phyloP scores from a whole-genome alignment of 1,284 basidiomycete genomes.

The Tilletia walkeri region DNA sequence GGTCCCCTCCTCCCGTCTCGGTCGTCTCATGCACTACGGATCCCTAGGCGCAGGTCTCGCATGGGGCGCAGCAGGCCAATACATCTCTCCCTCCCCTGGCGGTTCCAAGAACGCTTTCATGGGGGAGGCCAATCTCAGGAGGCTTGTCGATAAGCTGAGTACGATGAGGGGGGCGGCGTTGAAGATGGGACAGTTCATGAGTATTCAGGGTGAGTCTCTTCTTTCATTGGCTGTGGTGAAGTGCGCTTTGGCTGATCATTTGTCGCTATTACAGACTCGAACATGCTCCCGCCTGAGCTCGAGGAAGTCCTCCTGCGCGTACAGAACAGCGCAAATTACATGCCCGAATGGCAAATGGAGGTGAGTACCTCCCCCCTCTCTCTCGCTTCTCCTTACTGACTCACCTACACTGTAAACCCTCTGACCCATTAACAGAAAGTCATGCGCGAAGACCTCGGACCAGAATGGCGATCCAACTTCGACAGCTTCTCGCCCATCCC shows the following conservation, averaged over 20 bases:
- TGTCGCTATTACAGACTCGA: constrained; percentile 56
- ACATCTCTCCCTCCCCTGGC: constrained; percentile 23
- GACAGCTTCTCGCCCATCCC: constrained; percentile 77
- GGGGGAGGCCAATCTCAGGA: constrained; percentile 69
- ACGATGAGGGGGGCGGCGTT: constrained; percentile 94
- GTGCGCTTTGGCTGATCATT: neutral
- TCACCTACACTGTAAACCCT: neutral
- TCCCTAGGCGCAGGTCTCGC: constrained; percentile 52
- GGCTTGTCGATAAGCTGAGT: constrained; percentile 85
- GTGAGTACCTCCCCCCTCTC: too few species aligned
- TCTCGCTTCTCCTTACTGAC: constrained; percentile 51
- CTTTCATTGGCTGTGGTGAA: neutral
- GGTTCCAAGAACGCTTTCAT: constrained; percentile 27
- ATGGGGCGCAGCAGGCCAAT: constrained; percentile 48
- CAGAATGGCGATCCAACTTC: constrained; percentile 72
- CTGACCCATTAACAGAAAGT: constrained; percentile 60
- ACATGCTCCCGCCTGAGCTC: constrained; percentile 73
- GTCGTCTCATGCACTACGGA: constrained; percentile 52
- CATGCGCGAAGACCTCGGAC: constrained; percentile 71
- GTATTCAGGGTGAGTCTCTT: constrained; percentile 67
- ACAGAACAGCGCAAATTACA: constrained; percentile 94
- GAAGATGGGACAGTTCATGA: constrained; percentile 95
- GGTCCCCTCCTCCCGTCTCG: constrained; percentile 53
- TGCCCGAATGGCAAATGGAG: constrained; percentile 92
- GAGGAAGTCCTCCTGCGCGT: constrained; percentile 86